Evolutionary conservation across 2,329 filamentous ascomycete species (phyloP).

Genomic region (Macrophomina phaseolina): DNA sequence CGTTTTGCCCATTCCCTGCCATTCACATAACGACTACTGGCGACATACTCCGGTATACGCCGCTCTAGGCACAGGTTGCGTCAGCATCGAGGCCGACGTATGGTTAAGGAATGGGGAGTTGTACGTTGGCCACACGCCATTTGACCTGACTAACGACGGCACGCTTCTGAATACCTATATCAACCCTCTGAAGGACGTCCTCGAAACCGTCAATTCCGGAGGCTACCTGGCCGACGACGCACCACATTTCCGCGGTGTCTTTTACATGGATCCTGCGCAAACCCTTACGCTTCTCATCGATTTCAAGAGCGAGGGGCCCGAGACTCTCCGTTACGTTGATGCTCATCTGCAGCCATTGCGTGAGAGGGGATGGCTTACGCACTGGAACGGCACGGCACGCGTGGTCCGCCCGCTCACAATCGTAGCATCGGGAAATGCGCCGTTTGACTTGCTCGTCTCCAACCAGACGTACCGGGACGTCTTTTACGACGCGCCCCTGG

Average conservation of each 20-base stretch:
- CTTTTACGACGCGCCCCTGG: slow-evolving; percentile 57
- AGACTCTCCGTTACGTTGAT: slow-evolving; percentile 43
- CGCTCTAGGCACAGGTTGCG: slow-evolving; percentile 60
- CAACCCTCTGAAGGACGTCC: slow-evolving; percentile 56
- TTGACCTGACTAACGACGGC: slow-evolving; percentile 51
- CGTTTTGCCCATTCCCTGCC: slow-evolving; percentile 57
- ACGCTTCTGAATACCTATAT: slow-evolving; percentile 60
- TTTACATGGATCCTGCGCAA: slow-evolving; percentile 56
- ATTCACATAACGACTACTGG: slow-evolving; percentile 68
- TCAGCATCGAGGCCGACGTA: slow-evolving; percentile 63
- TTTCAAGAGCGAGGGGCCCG: slow-evolving; percentile 47
- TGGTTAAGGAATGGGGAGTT: slow-evolving; percentile 60
- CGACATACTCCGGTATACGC: slow-evolving; percentile 60
- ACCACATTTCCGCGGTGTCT: slow-evolving; percentile 48
- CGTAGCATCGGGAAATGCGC: slow-evolving; percentile 58
- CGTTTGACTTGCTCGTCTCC: slow-evolving; percentile 46
- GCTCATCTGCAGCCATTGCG: slow-evolving; percentile 55
- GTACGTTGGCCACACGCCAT: slow-evolving; percentile 59
- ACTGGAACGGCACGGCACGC: slow-evolving; percentile 54
- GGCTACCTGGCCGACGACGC: slow-evolving; percentile 53
- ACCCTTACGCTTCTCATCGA: slow-evolving; percentile 60
- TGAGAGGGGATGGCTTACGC: slow-evolving; percentile 55
- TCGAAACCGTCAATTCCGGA: slow-evolving; percentile 48
- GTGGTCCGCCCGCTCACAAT: slow-evolving; percentile 51
- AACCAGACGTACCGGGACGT: slow-evolving; percentile 53